These are phyloP conservation scores for Didymella glomerata DNA, from an alignment of 2,329 filamentous ascomycete species.

Conservation along the genomic window DNA sequence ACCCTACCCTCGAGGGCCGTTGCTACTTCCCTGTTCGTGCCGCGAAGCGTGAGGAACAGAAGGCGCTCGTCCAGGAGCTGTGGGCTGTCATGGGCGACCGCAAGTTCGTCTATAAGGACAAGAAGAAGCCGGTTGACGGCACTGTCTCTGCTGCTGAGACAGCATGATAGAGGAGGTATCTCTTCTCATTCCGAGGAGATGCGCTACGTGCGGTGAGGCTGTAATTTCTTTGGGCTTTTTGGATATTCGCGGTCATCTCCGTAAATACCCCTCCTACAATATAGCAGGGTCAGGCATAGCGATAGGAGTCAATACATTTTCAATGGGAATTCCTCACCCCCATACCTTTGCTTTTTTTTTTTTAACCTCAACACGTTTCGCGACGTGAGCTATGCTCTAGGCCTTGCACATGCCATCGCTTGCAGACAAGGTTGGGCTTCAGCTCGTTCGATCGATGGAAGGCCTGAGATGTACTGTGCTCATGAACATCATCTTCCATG, in stretches of 20 bases:
- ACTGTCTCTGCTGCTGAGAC: constrained; percentile 9
- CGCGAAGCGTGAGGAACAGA: constrained; percentile 44
- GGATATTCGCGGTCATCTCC: neutral
- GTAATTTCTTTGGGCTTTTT: neutral
- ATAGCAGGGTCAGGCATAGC: neutral
- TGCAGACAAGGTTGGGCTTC: neutral
- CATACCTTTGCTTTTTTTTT: neutral
- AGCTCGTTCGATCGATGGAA: neutral
- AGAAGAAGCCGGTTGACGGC: constrained; percentile 12
- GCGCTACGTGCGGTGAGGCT: neutral
- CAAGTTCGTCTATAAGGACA: constrained; percentile 39
- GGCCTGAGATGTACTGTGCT: neutral
- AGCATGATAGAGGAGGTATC: neutral
- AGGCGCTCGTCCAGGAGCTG: constrained; percentile 45
- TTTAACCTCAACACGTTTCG: neutral
- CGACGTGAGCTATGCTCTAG: neutral
- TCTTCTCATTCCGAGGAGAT: neutral
- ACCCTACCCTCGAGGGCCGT: constrained; percentile 46
- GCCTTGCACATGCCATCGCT: neutral
- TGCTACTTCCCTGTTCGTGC: constrained; percentile 47
- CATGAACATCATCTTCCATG: neutral
- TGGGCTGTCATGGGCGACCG: constrained; percentile 49
- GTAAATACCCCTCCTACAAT: neutral
- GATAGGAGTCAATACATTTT: neutral
- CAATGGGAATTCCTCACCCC: neutral